Percentiles rank a stretch among this genome's conserved stretches.
Conservation (phyloP, 2,329 filamentous ascomycete species). For the Metarhizium guizhouense region DNA sequence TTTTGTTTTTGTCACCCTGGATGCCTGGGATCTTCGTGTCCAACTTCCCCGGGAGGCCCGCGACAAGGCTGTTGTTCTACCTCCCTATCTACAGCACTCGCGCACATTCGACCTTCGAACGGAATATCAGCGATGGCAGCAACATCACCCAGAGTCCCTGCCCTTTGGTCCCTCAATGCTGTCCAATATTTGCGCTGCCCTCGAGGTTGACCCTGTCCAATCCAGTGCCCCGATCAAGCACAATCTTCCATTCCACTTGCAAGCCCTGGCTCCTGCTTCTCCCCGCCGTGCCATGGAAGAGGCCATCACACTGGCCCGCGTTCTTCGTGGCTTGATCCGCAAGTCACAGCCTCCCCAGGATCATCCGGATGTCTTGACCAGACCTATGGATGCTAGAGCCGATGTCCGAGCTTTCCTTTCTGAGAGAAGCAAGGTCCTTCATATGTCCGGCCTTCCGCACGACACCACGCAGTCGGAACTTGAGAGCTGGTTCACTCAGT, state of each 20-base stretch:
- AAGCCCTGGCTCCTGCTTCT: conserved; percentile 89
- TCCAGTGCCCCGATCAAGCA: conserved; percentile 98
- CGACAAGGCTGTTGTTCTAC: conserved; percentile 94
- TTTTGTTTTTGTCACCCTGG: conserved; percentile 96
- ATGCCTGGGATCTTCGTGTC: conserved; percentile 96
- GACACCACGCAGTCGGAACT: conserved; percentile 98
- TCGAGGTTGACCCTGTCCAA: conserved; percentile 96
- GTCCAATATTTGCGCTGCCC: conserved; percentile 93
- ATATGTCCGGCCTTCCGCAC: conserved; percentile 94
- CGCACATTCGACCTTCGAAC: conserved; percentile 93
- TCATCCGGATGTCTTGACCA: conserved; percentile 87
- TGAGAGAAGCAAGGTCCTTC: conserved; percentile 94
- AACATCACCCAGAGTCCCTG: conserved; percentile 93
- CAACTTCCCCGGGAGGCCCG: conserved; percentile 95
- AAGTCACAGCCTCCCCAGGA: conserved; percentile 94
- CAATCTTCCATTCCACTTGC: conserved; percentile 94
- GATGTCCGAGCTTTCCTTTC: conserved; percentile 94
- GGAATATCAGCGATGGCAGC: conserved; percentile 97
- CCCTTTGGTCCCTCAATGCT: conserved; percentile 94
- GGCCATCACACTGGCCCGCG: conserved; percentile 85
- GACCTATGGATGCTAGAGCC: conserved; percentile 92
- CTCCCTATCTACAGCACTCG: conserved; percentile 94
- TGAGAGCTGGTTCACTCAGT: conserved; percentile 99
- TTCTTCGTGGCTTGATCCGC: conserved; percentile 83
- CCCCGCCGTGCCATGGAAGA: conserved; percentile 97